Percentiles rank a stretch among this genome's conserved stretches.
Conservation (phyloP, 345 rosid genomes). For the Boechera stricta region DNA sequence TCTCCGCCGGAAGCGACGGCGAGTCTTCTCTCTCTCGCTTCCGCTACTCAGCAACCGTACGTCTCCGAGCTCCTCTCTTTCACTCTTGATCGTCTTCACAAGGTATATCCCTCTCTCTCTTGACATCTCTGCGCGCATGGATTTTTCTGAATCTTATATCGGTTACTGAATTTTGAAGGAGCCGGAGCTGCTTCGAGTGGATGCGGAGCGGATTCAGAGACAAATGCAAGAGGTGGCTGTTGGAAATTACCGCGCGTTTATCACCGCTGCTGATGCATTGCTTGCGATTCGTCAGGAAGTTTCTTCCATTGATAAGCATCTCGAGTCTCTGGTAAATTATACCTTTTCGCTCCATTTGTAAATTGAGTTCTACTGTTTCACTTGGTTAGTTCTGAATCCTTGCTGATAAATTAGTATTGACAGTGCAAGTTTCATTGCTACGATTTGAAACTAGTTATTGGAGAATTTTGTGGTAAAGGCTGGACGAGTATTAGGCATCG, state of each 20-base stretch:
- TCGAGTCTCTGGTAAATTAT: slow-evolving; percentile 71
- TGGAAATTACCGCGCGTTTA: slow-evolving; percentile 91
- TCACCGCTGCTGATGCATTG: slow-evolving; percentile 90
- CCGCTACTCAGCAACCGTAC: slow-evolving; percentile 88
- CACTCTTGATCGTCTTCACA: slow-evolving; percentile 98
- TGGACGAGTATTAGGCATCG: background rate
- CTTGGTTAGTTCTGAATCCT: background rate
- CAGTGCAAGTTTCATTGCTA: background rate
- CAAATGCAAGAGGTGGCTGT: slow-evolving; percentile 99
- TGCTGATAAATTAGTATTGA: background rate
- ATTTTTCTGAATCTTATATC: slow-evolving; percentile 28
- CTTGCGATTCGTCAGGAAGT: slow-evolving; percentile 87
- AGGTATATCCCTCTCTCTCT: slow-evolving; percentile 50
- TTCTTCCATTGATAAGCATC: slow-evolving; percentile 85
- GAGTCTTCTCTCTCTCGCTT: slow-evolving; percentile 73
- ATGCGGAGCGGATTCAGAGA: slow-evolving; percentile 92
- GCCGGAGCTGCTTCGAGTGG: slow-evolving; percentile 94
- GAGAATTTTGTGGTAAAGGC: background rate
- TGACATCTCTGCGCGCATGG: slow-evolving; percentile 18
- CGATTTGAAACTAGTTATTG: slow-evolving; percentile 31
- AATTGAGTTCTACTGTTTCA: background rate
- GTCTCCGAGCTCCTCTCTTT: slow-evolving; percentile 97
- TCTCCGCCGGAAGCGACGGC: slow-evolving; percentile 47
- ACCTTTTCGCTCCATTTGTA: slow-evolving; percentile 4
- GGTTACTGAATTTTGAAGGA: slow-evolving; percentile 54